Evolutionary conservation across 139 green algal species (phyloP).

Genomic region (Spirogloea muscicola): DNA sequence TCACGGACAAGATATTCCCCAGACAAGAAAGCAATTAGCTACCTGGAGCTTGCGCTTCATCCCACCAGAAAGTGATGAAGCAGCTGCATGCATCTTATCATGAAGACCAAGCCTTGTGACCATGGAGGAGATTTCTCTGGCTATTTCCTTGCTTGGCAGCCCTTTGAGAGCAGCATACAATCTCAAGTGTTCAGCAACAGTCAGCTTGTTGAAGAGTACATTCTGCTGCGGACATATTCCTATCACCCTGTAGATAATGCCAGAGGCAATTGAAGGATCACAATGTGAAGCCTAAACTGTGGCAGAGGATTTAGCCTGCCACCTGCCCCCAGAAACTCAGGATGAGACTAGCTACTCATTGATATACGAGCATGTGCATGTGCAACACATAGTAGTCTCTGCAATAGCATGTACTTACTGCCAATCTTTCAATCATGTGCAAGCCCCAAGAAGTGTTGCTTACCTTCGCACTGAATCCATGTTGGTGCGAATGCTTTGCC

Average conservation of each 20-base stretch:
- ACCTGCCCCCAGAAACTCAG: not conserved
- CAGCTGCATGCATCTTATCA: constrained; percentile 38
- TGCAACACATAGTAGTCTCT: too few species aligned
- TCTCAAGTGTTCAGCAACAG: constrained; percentile 80
- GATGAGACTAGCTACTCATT: too few species aligned
- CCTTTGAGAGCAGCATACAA: constrained; percentile 87
- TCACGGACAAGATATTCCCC: constrained; percentile 63
- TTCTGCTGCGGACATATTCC: constrained; percentile 85
- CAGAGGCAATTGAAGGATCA: too few species aligned
- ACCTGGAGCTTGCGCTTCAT: constrained; percentile 56
- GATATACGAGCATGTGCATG: too few species aligned
- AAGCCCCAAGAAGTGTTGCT: too few species aligned
- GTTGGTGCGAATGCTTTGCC: constrained; percentile 35
- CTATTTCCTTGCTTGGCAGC: constrained; percentile 35
- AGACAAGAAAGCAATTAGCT: too few species aligned
- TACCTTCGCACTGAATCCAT: constrained; percentile 63
- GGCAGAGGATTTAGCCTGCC: not conserved
- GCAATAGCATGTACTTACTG: too few species aligned
- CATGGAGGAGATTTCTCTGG: not conserved
- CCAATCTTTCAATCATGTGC: constrained; percentile 4
- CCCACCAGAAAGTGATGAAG: constrained; percentile 44
- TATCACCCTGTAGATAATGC: constrained; percentile 27
- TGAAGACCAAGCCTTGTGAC: constrained; percentile 24
- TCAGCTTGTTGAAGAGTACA: constrained; percentile 85
- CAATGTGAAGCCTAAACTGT: too few species aligned